phyloP scores from a whole-genome alignment of 371 early-diverging fungal genomes.

The Mortierella sp. region DNA sequence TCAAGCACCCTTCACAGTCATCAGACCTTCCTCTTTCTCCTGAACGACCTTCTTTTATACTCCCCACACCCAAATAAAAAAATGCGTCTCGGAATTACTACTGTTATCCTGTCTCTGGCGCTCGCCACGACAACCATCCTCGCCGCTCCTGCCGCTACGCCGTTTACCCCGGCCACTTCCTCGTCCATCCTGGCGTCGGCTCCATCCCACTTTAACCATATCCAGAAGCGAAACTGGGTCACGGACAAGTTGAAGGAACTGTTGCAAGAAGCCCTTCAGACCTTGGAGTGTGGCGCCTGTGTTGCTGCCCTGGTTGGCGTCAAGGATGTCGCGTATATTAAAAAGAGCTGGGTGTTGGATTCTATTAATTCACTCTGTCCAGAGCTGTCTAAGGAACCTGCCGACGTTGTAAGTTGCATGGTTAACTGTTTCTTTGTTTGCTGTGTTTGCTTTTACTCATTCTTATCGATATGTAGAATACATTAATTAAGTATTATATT shows the following conservation, averaged over 20 bases:
- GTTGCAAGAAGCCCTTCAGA: conserved; percentile 18
- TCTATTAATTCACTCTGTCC: not conserved
- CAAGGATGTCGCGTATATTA: conserved; percentile 26
- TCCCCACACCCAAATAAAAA: not conserved
- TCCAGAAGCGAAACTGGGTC: conserved; percentile 33
- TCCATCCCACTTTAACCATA: not conserved
- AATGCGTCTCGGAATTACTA: not conserved
- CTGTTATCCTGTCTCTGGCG: not conserved
- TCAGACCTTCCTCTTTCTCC: not conserved
- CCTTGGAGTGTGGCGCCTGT: conserved; percentile 28
- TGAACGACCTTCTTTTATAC: not conserved
- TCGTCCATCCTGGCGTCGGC: not conserved
- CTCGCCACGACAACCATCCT: conserved; percentile 2
- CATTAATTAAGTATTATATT: not conserved
- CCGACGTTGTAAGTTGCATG: conserved; percentile 1
- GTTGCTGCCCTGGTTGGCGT: conserved; percentile 18
- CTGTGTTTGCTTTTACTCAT: not conserved
- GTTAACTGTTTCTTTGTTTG: not conserved
- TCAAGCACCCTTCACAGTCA: too few relatives aligned
- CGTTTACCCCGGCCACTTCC: not conserved
- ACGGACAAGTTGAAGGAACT: conserved; percentile 24
- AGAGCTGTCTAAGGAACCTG: not conserved
- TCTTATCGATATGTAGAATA: not conserved
- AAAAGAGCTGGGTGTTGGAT: conserved; percentile 24
- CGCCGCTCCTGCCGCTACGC: not conserved